These are phyloP conservation scores for Colletotrichum navitas DNA, from an alignment of 2,329 filamentous ascomycete genomes.

Conservation along the genomic window DNA sequence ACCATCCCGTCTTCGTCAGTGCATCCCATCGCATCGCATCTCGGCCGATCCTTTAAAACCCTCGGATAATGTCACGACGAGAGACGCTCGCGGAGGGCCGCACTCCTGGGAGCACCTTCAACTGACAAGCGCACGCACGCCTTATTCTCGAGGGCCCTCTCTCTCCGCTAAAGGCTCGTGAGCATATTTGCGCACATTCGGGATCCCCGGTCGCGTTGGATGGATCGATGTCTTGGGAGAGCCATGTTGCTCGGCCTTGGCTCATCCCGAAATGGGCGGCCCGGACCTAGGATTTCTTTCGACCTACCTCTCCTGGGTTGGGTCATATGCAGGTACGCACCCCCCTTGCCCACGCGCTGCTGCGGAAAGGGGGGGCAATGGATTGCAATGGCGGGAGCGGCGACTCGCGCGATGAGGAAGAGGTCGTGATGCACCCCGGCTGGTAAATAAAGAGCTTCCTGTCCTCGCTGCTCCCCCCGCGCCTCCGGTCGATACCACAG, in stretches of 20 bases:
- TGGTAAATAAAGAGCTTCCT: background rate
- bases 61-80: background rate
- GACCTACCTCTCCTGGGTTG: constrained; percentile 37
- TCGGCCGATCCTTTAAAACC: background rate
- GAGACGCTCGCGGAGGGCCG: no score
- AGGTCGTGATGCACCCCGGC: background rate
- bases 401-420: background rate
- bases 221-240: constrained; percentile 12
- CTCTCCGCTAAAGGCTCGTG: background rate
- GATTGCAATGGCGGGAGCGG: constrained; percentile 22
- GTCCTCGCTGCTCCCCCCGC: background rate
- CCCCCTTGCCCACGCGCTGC: constrained; percentile 3
- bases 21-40: background rate
- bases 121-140: background rate
- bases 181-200: constrained; percentile 35
- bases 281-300: background rate
- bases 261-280: constrained; percentile 11
- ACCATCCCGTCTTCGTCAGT: no score
- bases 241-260: background rate
- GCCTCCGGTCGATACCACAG: background rate
- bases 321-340: constrained; percentile 16
- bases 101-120: background rate
- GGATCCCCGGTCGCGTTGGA: constrained; percentile 27
- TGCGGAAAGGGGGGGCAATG: constrained; percentile 1
- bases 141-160: no score